A percentile compares a stretch with the other conserved stretches of the same genome.
Conservation (phyloP, 768 basidiomycete genomes). For the Boletus insuetus region DNA sequence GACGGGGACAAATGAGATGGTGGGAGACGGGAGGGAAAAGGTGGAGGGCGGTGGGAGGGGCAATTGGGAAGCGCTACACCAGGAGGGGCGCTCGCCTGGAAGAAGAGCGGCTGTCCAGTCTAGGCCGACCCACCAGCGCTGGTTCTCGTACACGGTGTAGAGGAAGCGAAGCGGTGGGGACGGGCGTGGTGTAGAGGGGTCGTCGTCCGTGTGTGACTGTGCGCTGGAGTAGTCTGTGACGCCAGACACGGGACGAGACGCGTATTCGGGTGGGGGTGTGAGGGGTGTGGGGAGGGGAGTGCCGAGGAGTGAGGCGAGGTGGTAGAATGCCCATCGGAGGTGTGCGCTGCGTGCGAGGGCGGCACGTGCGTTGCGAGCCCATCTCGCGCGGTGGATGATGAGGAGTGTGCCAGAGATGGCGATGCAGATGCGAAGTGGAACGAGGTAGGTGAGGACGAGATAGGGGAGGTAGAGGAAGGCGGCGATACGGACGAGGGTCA, state of each 20-base stretch:
- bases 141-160: constrained; percentile 91
- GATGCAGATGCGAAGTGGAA: constrained; percentile 61
- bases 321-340: constrained; percentile 61
- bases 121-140: constrained; percentile 96
- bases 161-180: constrained; percentile 60
- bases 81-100: constrained; percentile 86
- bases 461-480: constrained; percentile 62
- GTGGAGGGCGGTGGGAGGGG: constrained; percentile 67
- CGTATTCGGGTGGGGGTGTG: constrained; percentile 31
- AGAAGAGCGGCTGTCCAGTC: constrained; percentile 95
- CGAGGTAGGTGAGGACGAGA: constrained; percentile 56
- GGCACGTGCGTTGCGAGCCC: constrained; percentile 53
- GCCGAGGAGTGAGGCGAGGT: constrained; percentile 51
- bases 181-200: constrained; percentile 17
- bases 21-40: constrained; percentile 63
- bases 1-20: constrained; percentile 53
- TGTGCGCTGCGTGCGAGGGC: constrained; percentile 64
- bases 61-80: constrained; percentile 62
- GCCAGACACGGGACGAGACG: constrained; percentile 24
- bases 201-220: constrained; percentile 7
- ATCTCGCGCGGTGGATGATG: constrained; percentile 66
- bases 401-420: constrained; percentile 57
- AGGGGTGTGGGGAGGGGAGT: constrained; percentile 43
- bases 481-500: constrained; percentile 53
- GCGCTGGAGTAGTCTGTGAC: constrained; percentile 18